These are phyloP conservation scores for Cystobasidium onofrii DNA, from an alignment of 768 basidiomycete species.

Conservation along the genomic window DNA sequence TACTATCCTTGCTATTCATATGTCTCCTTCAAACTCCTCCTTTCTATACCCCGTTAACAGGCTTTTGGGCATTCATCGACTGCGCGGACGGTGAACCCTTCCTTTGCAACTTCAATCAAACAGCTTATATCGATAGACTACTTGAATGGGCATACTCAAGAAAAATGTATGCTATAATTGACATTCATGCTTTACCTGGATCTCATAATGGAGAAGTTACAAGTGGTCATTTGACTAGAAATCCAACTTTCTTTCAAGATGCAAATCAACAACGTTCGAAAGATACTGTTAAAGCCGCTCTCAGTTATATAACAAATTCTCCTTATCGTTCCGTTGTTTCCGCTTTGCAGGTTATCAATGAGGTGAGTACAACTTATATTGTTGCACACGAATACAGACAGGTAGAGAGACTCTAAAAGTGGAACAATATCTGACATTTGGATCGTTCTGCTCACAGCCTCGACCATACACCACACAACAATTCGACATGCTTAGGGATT, in stretches of 20 bases:
- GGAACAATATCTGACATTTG: no score
- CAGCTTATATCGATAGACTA: slow-evolving; percentile 37
- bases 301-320: slow-evolving; percentile 37
- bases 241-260: slow-evolving; percentile 29
- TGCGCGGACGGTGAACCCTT: slow-evolving; percentile 37
- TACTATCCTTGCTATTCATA: no score
- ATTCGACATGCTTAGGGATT: slow-evolving; percentile 19
- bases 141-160: slow-evolving; percentile 36
- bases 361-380: no score
- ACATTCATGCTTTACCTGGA: slow-evolving; percentile 42
- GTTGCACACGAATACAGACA: no score
- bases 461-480: slow-evolving; percentile 30
- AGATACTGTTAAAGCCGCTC: slow-evolving; percentile 37
- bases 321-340: slow-evolving; percentile 41
- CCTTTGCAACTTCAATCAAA: slow-evolving; percentile 36
- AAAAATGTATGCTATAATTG: slow-evolving; percentile 39
- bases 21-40: no score
- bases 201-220: slow-evolving; percentile 41
- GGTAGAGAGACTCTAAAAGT: no score
- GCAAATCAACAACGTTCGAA: slow-evolving; percentile 35
- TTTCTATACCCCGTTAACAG: not conserved
- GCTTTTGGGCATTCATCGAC: slow-evolving; percentile 42
- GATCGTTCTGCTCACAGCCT: no score
- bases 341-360: slow-evolving; percentile 36
- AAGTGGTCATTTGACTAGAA: slow-evolving; percentile 23